phyloP scores from a whole-genome alignment of 306 rosid species.

The Vachellia pachyceras region DNA sequence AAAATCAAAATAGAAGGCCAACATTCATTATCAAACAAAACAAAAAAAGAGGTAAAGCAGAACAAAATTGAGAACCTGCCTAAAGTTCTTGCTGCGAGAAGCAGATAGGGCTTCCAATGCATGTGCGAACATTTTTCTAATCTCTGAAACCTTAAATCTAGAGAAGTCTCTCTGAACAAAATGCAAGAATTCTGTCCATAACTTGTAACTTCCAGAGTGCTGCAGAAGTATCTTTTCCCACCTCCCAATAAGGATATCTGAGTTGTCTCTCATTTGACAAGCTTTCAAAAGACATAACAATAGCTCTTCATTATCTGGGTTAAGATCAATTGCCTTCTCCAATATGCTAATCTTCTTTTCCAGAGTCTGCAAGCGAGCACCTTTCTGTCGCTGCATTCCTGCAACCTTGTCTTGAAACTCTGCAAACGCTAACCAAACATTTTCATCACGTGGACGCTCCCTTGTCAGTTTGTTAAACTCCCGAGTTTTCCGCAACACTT shows the following conservation, averaged over 20 bases:
- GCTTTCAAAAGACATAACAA: slow-evolving; percentile 84
- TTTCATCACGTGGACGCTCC: slow-evolving; percentile 88
- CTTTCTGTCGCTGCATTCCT: slow-evolving; percentile 85
- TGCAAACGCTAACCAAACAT: slow-evolving; percentile 81
- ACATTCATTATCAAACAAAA: slow-evolving; percentile 14
- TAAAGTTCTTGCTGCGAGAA: slow-evolving; percentile 83
- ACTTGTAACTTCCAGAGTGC: slow-evolving; percentile 70
- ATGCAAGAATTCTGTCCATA: slow-evolving; percentile 89
- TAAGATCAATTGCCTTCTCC: slow-evolving; percentile 90
- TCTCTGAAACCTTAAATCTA: slow-evolving; percentile 86
- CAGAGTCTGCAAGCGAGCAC: slow-evolving; percentile 93
- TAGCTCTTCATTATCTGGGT: slow-evolving; percentile 80
- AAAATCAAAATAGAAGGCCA: slow-evolving; percentile 33
- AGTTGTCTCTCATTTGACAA: slow-evolving; percentile 75
- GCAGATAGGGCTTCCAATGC: slow-evolving; percentile 93
- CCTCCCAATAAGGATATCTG: slow-evolving; percentile 76
- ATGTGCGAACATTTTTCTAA: slow-evolving; percentile 85
- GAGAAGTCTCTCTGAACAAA: slow-evolving; percentile 90
- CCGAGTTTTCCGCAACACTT: slow-evolving; percentile 76
- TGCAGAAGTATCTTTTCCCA: slow-evolving; percentile 89
- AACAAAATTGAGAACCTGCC: slow-evolving; percentile 91
- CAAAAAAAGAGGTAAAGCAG: slow-evolving; percentile 29
- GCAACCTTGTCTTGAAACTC: slow-evolving; percentile 92
- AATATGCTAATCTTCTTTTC: slow-evolving; percentile 95
- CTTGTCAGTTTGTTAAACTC: slow-evolving; percentile 82